Base-by-base conservation (phyloP, 2,329 filamentous ascomycete species). In the Ascochyta lentis region DNA sequence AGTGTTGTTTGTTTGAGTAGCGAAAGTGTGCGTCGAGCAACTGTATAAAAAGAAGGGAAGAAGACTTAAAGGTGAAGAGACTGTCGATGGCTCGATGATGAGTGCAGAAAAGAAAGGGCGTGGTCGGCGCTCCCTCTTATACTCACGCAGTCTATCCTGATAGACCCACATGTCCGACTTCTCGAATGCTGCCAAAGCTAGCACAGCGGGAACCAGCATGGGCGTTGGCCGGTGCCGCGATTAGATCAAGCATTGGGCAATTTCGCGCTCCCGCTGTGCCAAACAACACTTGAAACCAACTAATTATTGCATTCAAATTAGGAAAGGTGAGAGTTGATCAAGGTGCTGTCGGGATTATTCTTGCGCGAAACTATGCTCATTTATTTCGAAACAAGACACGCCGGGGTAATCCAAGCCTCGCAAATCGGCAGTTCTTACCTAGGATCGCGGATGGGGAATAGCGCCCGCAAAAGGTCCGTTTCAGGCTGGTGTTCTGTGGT, bases 21-120 rank as follows among this genome's bases (percentile, higher is more conserved):
- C 63, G 64, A 65, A 63, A 46, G 58, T 46, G 38, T 64, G 63
- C 64, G 59, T 65, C 63, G 59, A 65, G 64, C 61, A 66, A 58
- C 48, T 46, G 41, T 42, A 50, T 26, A 47, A 39, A 54, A 57
- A 37, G 47, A 55, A 59, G 50, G 27, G 46, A 59, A 54, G 43
- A 46, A 49, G 54, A 54, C 26, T 41, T 31, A 42, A 58, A 59
- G 39, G 40, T 55, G 50, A 58, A 64, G 53, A 53, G 53, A 50
- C 52, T 54, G 53, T 56, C 55, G 59, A 48, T 64, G 61, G 58
- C 58, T 66, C 56, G 53, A 50, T 55, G 56, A 50, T 46, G 59
- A 66, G 58, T 61, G 54, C 49, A 44, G 58, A 54, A 45, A n/a
- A 24, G 13, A 44, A 23, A 37, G 43, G 41, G 45, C 47, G 57